Evolutionary conservation across 2,329 filamentous ascomycete genomes (phyloP), one percentile per base, ranked within the genome.

Genomic region (Dothidotthia symphoricarpi): DNA sequence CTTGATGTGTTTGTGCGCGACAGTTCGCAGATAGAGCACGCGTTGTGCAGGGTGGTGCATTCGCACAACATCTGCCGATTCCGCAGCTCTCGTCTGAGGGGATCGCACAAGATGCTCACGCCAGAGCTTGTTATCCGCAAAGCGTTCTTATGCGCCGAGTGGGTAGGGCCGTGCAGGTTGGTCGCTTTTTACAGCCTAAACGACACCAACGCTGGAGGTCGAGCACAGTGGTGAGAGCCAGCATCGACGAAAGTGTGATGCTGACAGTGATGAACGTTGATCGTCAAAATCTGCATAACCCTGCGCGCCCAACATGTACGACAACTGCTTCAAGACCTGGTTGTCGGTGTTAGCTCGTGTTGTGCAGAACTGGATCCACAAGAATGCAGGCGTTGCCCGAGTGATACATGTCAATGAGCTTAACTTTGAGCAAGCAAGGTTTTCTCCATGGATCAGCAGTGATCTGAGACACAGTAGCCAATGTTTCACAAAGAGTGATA

Each of bases 41-140:
- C 8, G 26, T 13, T 27, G 24, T 26, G 28, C 25, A 24, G 17
- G 16, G 27, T 35, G 34, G 36, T 25, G 37, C 36, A 11, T 37
- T 51, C 4, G 30, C 16, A 46, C 41, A 40, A 29, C 24, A 31
- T 33, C 33, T 45, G 45, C 45, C 49, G 51, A 53, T 39, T 39
- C 47, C 47, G 51, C 45, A 45, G 29, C 25, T 24, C 28, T 27
- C 11, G 38, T 44, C 17, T 40, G 28, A n/a, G 14, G 31, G 16
- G 15, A 37, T 35, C 22, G 22, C n/a, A 22, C 16, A 16, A 35
- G 30, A 16, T 16, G 10, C 24, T 24, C 34, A 29, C 25, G 35
- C 36, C 39, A 47, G 28, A 33, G 22, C 34, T 35, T 5, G 31
- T 37, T 19, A n/a, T 48, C 33, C 9, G n/a, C n/a, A n/a, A n/a